A percentile compares a stretch with the other conserved stretches of the same genome.
Conservation (phyloP, 192 early-diverging fungal genomes). For the Linnemannia schmuckeri region DNA sequence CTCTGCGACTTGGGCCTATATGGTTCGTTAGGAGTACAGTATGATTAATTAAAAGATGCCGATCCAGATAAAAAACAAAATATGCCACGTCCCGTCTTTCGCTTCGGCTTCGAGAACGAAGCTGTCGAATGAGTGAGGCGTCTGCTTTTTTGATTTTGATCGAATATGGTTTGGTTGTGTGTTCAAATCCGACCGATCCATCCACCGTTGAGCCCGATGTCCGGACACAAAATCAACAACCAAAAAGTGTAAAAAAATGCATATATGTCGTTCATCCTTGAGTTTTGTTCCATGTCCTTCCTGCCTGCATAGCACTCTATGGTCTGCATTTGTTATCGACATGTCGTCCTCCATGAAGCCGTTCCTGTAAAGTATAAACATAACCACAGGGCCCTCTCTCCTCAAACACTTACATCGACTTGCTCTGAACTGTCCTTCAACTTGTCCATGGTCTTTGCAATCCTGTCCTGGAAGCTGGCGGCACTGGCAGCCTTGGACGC, state of each 20-base stretch:
- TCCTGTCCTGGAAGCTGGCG: constrained; percentile 86
- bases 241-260: neutral
- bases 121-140: neutral
- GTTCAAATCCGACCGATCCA: constrained; percentile 15
- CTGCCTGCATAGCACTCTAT: neutral
- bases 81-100: neutral
- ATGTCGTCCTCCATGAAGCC: neutral
- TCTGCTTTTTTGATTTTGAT: neutral
- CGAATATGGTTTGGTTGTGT: constrained; percentile 5
- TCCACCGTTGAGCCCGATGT: constrained; percentile 12
- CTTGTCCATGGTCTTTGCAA: constrained; percentile 91
- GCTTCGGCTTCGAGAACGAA: constrained; percentile 9
- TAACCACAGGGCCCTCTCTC: neutral
- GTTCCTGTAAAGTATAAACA: neutral
- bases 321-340: neutral
- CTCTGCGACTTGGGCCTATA: constrained; percentile 64
- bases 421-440: constrained; percentile 87
- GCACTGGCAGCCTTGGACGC: constrained; percentile 19
- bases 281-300: neutral
- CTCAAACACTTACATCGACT: constrained; percentile 76
- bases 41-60: neutral
- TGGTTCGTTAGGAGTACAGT: neutral
- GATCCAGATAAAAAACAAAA: neutral
- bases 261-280: constrained; percentile 11
- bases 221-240: neutral